phyloP scores from a whole-genome alignment of 305 asterid species.

The Rubia tinctorum region DNA sequence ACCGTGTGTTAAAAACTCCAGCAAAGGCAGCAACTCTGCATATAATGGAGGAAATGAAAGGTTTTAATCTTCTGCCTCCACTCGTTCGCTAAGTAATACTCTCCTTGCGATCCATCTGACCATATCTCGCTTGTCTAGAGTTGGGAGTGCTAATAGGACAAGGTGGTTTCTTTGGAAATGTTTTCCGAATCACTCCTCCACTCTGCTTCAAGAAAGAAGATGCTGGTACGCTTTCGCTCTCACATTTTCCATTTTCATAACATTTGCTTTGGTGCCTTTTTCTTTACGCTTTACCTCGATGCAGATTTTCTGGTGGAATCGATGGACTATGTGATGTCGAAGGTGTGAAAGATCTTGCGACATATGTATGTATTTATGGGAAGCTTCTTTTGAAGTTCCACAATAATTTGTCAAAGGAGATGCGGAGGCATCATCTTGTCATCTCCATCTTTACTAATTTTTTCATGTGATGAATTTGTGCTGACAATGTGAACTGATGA shows the following conservation, averaged over 20 bases:
- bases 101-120: neutral
- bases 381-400: neutral
- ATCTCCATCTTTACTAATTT: constrained; percentile 28
- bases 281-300: constrained; percentile 8
- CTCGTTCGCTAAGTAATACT: neutral
- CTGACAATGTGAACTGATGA: neutral
- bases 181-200: constrained; percentile 73
- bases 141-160: constrained; percentile 71
- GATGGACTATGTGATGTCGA: constrained; percentile 64
- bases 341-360: constrained; percentile 36
- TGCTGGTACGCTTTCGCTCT: constrained; percentile 41
- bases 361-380: neutral
- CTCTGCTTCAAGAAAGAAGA: constrained; percentile 76
- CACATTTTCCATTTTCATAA: neutral
- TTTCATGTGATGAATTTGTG: neutral
- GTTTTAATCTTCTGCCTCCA: constrained; percentile 24
- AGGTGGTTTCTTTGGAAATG: constrained; percentile 75
- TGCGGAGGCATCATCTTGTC: constrained; percentile 81
- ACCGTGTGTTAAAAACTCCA: constrained; percentile 64
- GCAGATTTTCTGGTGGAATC: constrained; percentile 70
- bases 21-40: constrained; percentile 57
- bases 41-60: constrained; percentile 80
- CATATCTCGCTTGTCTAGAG: constrained; percentile 29
- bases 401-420: constrained; percentile 15
- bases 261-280: neutral